phyloP scores from a whole-genome alignment of 306 rosid genomes.

The Dalbergia cultrata region DNA sequence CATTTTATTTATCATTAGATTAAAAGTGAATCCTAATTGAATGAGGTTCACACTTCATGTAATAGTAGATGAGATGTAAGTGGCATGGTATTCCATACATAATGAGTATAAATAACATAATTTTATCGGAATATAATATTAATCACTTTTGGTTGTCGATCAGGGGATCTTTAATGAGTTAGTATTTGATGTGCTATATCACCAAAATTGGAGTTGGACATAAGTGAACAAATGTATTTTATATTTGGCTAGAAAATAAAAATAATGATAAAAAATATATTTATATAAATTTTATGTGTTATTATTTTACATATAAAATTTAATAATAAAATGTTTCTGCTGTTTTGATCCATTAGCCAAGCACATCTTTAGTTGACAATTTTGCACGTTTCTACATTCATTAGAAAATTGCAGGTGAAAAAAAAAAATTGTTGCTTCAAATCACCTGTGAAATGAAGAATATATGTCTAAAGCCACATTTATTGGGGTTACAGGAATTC shows the following conservation, averaged over 20 bases:
- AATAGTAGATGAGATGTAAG: no score
- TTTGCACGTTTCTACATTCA: background rate
- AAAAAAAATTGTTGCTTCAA: background rate
- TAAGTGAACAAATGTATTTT: background rate
- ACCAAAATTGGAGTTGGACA: background rate
- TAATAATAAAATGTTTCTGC: no score
- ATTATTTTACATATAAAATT: no score
- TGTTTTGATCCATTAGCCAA: no score
- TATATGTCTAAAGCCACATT: background rate
- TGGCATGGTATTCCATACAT: no score
- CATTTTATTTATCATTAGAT: no score
- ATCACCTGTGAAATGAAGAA: background rate
- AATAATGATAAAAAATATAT: no score
- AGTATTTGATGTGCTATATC: background rate
- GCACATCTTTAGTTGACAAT: background rate
- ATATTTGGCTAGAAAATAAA: no score
- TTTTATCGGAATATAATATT: background rate
- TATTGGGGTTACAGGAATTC: background rate
- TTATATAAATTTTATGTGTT: background rate
- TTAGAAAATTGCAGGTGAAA: background rate
- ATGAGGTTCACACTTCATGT: no score
- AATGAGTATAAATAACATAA: no score
- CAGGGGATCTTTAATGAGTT: background rate
- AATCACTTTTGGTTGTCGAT: background rate
- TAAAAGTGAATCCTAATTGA: no score